Conservation (phyloP, 2,329 filamentous ascomycete species). For the Dissoconium aciculare region DNA sequence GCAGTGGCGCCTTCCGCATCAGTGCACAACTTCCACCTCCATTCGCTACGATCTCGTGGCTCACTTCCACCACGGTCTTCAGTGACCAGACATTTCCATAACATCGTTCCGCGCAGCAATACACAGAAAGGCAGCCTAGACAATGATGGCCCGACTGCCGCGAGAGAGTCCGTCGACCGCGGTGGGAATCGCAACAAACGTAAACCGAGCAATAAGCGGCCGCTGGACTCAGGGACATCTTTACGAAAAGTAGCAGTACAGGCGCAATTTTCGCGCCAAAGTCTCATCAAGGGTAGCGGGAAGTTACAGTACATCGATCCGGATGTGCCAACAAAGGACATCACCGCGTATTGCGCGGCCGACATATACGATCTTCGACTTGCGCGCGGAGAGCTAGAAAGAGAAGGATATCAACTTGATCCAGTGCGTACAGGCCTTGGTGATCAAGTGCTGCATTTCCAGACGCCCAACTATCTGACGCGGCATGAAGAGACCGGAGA, state of each 20-base stretch:
- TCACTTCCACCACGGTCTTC: too few species aligned
- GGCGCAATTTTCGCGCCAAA: conserved; percentile 48
- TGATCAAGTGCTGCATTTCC: conserved; percentile 50
- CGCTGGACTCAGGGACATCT: conserved; percentile 42
- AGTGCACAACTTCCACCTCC: conserved; percentile 12
- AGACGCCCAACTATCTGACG: conserved; percentile 26
- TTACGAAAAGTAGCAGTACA: conserved; percentile 74
- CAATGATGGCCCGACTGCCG: too few species aligned
- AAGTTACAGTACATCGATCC: conserved; percentile 32
- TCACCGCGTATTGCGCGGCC: conserved; percentile 53
- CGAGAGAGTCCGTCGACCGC: too few species aligned
- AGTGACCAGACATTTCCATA: too few species aligned
- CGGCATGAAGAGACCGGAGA: conserved; percentile 33
- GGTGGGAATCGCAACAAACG: conserved; percentile 29
- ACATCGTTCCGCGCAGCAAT: too few species aligned
- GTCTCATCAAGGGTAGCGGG: conserved; percentile 35
- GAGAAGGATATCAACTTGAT: conserved; percentile 47
- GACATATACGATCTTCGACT: conserved; percentile 48
- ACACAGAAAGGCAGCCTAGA: too few species aligned
- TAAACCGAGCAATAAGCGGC: conserved; percentile 32
- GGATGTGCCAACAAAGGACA: conserved; percentile 33
- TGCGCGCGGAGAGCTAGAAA: conserved; percentile 42
- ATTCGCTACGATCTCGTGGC: conserved; percentile 8
- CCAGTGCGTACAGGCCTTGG: conserved; percentile 47
- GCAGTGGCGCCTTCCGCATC: conserved; percentile 9